phyloP scores from a whole-genome alignment of 2,329 filamentous ascomycete species.

The Pyricularia sp. region DNA sequence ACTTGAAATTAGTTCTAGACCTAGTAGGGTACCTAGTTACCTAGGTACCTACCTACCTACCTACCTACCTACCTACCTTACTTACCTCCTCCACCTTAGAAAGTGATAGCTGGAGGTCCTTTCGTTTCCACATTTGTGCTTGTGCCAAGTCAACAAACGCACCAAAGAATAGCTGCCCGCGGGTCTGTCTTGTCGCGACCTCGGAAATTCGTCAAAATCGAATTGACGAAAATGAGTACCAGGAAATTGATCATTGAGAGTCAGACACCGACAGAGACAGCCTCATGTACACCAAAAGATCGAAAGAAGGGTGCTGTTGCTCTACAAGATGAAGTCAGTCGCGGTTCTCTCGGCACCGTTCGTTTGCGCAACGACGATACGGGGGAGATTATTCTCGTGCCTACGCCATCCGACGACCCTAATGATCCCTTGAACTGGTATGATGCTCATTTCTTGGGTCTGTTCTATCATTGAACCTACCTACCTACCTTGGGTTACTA shows the following conservation, averaged over 20 bases:
- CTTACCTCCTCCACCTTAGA: neutral
- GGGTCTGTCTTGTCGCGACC: too few relatives aligned
- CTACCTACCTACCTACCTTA: too few relatives aligned
- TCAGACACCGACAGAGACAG: neutral
- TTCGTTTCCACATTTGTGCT: too few relatives aligned
- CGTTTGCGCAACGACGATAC: conserved; percentile 11
- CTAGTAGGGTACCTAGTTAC: too few relatives aligned
- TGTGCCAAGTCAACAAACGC: too few relatives aligned
- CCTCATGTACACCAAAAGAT: neutral
- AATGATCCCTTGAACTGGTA: conserved; percentile 53
- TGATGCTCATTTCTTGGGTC: conserved; percentile 5
- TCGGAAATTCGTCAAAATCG: neutral
- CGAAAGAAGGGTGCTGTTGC: neutral
- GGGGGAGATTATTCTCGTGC: conserved; percentile 30
- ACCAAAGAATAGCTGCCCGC: too few relatives aligned
- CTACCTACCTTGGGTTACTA: neutral
- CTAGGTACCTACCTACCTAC: too few relatives aligned
- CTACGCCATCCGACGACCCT: conserved; percentile 45
- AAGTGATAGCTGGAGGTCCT: too few relatives aligned
- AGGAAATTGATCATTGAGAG: neutral
- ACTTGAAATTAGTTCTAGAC: too few relatives aligned
- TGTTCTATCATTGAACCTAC: too few relatives aligned
- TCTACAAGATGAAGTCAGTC: neutral
- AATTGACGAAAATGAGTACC: neutral
- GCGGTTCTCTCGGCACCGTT: conserved; percentile 9